Evolutionary conservation across 257 asterid species (phyloP).

Genomic region (Solanum sitiens): DNA sequence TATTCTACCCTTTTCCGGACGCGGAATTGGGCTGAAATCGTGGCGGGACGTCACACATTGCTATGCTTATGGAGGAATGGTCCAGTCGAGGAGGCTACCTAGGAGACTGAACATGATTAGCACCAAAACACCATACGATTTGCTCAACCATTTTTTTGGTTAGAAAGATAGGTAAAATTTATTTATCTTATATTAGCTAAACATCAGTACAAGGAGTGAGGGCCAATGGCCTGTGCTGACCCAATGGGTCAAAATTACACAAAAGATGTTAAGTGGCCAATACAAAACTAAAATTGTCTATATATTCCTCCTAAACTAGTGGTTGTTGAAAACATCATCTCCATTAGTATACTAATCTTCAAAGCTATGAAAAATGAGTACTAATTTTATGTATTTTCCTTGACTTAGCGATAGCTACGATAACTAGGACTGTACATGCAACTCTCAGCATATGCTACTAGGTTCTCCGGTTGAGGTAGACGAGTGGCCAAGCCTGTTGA

Average conservation of each 20-base stretch:
- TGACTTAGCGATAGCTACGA: conserved; percentile 54
- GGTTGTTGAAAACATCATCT: too few relatives aligned
- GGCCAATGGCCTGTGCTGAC: neutral
- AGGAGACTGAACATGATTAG: too few relatives aligned
- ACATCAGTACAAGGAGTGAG: neutral
- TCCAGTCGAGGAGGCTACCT: too few relatives aligned
- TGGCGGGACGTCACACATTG: too few relatives aligned
- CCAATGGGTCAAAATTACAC: neutral
- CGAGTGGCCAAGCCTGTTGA: conserved; percentile 76
- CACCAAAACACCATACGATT: neutral
- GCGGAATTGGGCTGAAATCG: too few relatives aligned
- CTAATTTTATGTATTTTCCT: neutral
- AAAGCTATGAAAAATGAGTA: neutral
- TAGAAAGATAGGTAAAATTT: neutral
- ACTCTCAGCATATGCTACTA: conserved; percentile 66
- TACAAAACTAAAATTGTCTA: neutral
- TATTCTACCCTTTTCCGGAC: too few relatives aligned
- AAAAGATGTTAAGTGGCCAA: neutral
- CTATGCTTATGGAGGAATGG: too few relatives aligned
- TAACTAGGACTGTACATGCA: conserved; percentile 91
- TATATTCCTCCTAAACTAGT: neutral
- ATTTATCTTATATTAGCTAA: neutral
- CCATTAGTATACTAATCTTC: neutral
- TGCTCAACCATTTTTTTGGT: neutral
- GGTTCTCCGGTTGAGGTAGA: conserved; percentile 62